These are phyloP conservation scores for Nemania bipapillata DNA, from an alignment of 2,329 filamentous ascomycete genomes.

Conservation along the genomic window DNA sequence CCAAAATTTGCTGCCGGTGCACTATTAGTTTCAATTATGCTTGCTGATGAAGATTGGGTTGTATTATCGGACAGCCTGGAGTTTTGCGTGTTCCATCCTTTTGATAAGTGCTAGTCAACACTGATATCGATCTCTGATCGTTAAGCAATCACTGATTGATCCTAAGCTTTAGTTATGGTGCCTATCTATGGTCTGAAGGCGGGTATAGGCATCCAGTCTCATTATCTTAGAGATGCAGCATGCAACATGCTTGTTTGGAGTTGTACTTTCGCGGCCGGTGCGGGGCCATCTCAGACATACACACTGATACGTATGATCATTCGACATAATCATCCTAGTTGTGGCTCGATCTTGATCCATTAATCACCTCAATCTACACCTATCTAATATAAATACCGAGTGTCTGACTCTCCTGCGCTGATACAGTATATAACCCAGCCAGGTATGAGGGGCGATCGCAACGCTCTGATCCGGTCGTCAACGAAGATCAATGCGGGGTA, in stretches of 20 bases:
- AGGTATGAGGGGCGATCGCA: conserved; percentile 37
- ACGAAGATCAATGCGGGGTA: conserved; percentile 47
- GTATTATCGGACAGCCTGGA: too few species aligned
- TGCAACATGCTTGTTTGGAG: too few species aligned
- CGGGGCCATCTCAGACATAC: neutral
- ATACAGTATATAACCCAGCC: conserved; percentile 8
- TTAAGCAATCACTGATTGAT: too few species aligned
- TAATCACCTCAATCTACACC: conserved; percentile 12
- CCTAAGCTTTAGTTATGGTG: too few species aligned
- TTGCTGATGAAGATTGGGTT: too few species aligned
- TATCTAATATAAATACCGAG: neutral
- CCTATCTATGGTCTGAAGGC: too few species aligned
- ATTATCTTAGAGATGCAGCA: too few species aligned
- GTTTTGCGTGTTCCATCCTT: too few species aligned
- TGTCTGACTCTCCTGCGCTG: neutral
- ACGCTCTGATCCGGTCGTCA: conserved; percentile 37
- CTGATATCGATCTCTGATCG: too few species aligned
- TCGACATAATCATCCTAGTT: neutral
- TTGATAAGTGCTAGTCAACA: too few species aligned
- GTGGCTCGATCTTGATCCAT: neutral
- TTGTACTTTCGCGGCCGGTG: neutral
- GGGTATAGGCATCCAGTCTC: too few species aligned
- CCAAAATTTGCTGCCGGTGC: neutral
- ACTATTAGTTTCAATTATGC: too few species aligned
- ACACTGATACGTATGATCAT: neutral